Base-by-base conservation (phyloP, 495 filamentous ascomycete genomes). In the Penicillium subrubescens region DNA sequence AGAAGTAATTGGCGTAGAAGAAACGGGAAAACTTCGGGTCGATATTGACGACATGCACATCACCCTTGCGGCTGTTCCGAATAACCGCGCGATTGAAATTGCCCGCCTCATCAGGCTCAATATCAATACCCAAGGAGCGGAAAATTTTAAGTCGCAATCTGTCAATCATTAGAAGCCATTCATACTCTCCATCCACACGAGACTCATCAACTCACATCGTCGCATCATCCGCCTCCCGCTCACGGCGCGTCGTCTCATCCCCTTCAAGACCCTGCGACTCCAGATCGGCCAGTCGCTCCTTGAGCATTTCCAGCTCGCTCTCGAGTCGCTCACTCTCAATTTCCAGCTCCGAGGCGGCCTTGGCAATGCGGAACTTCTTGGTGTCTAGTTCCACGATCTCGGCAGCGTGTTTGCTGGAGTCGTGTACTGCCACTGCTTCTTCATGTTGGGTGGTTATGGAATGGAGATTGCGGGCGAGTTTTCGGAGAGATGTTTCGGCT, bases 1-100 rank as follows among this genome's bases (percentile, higher is more conserved):
- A 99, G 70, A 99, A 94, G 69, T 97, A 96, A 69, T 97, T 95
- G 27, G 93, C 90, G 73, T 99, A 97, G 74, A 96, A 98, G 77
- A 89, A 93, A 60, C 87, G 84, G 60, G 92, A 93, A 71, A 97
- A 93, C 77, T 94, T 97, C 54, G 90, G 86, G 71, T 97, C 94
- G 65, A 99, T 88, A 70, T 97, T 96, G 54, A 99, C 89, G 33
- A 98, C 91, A 74, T 97, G 91, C 59, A 97, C 92, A 75, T 97
- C 95, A 33, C 93, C 94, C 78, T 92, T 93, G 60, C 86, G 83
- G 64, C 87, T 89, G 76, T 96, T 97, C 60, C 94, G 83, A 66
- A 99, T 90, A 52, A 97, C 86, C 14, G 92, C 93, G 71, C 91
- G 91, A 62, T 81, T 91, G 78, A 92, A 97, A 70, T 90, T 90